Base-by-base conservation (phyloP, 805 yeast species). In the Pachysolen tannophilus region DNA sequence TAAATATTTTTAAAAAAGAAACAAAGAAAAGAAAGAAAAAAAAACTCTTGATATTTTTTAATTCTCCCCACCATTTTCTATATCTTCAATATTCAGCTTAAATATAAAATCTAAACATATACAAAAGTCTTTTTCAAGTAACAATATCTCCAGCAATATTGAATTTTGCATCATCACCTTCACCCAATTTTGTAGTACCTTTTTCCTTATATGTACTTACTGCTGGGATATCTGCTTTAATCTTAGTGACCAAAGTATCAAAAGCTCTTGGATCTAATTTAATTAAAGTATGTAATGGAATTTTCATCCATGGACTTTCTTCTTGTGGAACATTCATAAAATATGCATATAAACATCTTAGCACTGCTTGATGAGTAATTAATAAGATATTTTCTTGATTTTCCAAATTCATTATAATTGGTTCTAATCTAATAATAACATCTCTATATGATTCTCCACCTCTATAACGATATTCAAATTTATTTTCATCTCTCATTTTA, bases 301-400 rank as follows among this genome's bases (percentile, higher is more conserved):
- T 94, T 26, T 94, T 85, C 95, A 92, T 87, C 98, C 98, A 92
- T 5, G 99, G 99, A 39, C 88, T 75, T 56, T 86, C 90, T 49
- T 90, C 96, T 56, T 90, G 97, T 4, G 97, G 96, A 14, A 92
- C 94, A 54, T 92, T 90, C 97, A 92, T 92, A 54, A 88, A 92
- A 58, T 92, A 92, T 6, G 98, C 97, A 58, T 92, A 92, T 34
- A 92, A 79, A 54, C 99, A 92, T 50, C 99, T 73, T 45, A 92
- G 66, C 8, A 92, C 97, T 0, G 97, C 97, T 60, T 92, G 99
- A 57, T 92, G 99, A 3, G 98, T 92, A 28, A 92, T 92, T 41
- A 92, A 90, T 53, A 92, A 67, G 33, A 92, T 87, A 56, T 92
- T 88, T 49, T 92, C 97, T 60, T 90, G 97, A 41, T 97, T 78